Percentiles rank a stretch among this genome's conserved stretches.
Conservation (phyloP, 164 flowering plant genomes). For the grape (Vitis vinifera) region ASM3070453v1 NC_081822.1:7579001-7579500, state of each 20-base stretch:
- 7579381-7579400: conserved; percentile 46
- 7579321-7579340: neutral
- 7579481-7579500: conserved; percentile 45
- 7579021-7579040: conserved; percentile 14
- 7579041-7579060: conserved; percentile 24
- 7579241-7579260: neutral
- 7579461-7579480: conserved; percentile 44
- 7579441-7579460: conserved; percentile 77
- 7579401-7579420: conserved; percentile 37
- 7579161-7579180: conserved; percentile 16
- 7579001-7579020: too few relatives aligned
- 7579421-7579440: conserved; percentile 85
- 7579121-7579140: conserved; percentile 26
- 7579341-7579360: conserved; percentile 33
- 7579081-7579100: conserved; percentile 42
- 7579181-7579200: neutral
- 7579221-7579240: neutral
- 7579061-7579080: conserved; percentile 40
- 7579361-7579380: conserved; percentile 31
- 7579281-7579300: neutral
- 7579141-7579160: conserved; percentile 16
- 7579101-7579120: conserved; percentile 7
- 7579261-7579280: neutral
- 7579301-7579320: neutral
- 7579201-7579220: neutral